Evolutionary conservation across 176 grass and related monocot species (phyloP).

Genomic region (Melocanna baccifera): DNA sequence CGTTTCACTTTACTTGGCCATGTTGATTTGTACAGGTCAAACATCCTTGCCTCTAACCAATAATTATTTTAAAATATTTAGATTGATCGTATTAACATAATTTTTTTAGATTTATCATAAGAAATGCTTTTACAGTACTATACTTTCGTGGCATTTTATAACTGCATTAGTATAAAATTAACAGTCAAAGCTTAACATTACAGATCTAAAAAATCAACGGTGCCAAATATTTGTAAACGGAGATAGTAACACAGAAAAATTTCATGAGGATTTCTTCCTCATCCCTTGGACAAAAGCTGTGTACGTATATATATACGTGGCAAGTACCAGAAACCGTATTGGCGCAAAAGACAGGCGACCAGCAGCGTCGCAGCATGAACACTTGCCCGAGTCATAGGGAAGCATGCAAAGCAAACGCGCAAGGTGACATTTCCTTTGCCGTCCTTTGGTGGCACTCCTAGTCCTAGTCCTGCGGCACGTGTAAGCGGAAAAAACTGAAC

Average conservation of each 20-base stretch:
- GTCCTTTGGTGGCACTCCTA: not conserved
- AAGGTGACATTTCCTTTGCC: not conserved
- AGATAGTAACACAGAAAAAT: not conserved
- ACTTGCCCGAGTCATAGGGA: conserved; percentile 36
- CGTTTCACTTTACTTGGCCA: not conserved
- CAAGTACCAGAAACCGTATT: not conserved
- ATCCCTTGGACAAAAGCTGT: not conserved
- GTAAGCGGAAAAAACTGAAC: not conserved
- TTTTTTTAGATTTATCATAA: no score
- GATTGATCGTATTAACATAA: no score
- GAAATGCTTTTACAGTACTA: no score
- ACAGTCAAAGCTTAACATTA: no score
- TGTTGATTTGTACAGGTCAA: no score
- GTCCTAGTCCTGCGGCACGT: not conserved
- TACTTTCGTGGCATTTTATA: no score
- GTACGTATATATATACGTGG: not conserved
- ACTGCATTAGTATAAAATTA: no score
- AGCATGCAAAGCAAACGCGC: not conserved
- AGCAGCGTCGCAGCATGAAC: not conserved
- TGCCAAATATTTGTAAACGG: no score
- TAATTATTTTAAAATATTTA: no score
- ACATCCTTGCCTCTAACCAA: no score
- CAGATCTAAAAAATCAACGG: no score
- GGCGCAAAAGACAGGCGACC: not conserved
- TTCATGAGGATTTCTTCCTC: not conserved